Evolutionary conservation across 345 rosid species (phyloP).

Genomic region (Populus euphratica): DNA sequence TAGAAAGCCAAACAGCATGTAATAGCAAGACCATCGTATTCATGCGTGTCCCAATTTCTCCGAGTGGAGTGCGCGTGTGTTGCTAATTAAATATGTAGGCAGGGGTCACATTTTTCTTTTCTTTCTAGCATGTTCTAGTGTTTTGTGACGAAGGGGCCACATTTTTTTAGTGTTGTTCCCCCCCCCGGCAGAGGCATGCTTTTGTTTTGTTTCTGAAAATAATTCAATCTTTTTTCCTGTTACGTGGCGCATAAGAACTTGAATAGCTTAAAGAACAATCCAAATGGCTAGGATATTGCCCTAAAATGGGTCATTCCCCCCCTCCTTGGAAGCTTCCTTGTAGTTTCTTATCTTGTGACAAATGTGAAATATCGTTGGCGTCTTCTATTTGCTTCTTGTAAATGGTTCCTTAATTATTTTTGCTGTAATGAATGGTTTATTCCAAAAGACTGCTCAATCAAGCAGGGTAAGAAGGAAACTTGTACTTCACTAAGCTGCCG

Average conservation of each 20-base stretch:
- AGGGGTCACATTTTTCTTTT: background rate
- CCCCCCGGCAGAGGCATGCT: too few species aligned
- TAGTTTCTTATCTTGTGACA: background rate
- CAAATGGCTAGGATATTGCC: background rate
- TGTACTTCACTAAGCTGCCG: background rate
- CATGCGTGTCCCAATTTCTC: background rate
- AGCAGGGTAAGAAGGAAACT: background rate
- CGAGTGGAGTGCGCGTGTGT: conserved; percentile 1
- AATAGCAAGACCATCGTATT: background rate
- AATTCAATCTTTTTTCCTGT: background rate
- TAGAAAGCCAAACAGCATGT: background rate
- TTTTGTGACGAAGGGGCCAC: background rate
- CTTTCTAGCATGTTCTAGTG: background rate
- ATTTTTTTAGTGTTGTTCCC: background rate
- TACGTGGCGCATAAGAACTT: background rate
- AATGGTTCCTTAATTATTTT: background rate
- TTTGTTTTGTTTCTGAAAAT: background rate
- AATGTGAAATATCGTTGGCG: background rate
- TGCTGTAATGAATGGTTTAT: background rate
- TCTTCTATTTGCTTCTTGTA: background rate
- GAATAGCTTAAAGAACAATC: background rate
- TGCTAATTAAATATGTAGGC: background rate
- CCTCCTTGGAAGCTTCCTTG: background rate
- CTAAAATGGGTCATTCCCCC: background rate
- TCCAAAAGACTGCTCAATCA: background rate